Percentiles rank a stretch among this genome's conserved stretches.
Conservation (phyloP, 2,329 filamentous ascomycete species). For the Ophiocordyceps camponoti-saundersi region DNA sequence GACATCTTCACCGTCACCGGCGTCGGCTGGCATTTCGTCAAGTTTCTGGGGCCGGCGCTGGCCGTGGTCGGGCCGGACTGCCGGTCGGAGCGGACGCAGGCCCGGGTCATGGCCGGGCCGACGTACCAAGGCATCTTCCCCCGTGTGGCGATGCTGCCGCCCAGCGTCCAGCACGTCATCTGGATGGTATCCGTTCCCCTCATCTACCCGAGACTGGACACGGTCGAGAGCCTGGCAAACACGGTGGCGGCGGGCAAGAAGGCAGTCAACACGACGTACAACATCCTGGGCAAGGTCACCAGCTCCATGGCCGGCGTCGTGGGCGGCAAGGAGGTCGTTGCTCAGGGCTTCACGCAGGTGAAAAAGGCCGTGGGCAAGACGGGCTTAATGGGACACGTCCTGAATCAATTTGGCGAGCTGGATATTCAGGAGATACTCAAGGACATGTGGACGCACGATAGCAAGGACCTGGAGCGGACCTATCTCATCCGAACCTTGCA, state of each 20-base stretch:
- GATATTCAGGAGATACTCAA: constrained; percentile 87
- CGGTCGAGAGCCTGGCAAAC: constrained; percentile 77
- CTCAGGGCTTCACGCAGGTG: constrained; percentile 81
- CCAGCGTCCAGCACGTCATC: constrained; percentile 88
- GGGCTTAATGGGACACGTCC: constrained; percentile 85
- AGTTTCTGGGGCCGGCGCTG: constrained; percentile 82
- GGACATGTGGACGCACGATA: constrained; percentile 97
- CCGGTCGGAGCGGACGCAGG: constrained; percentile 76
- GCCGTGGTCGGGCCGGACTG: constrained; percentile 84
- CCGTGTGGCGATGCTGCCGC: constrained; percentile 78
- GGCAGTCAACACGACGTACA: constrained; percentile 90
- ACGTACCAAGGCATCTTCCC: constrained; percentile 97
- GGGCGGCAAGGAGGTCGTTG: constrained; percentile 82
- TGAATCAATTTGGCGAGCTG: constrained; percentile 92
- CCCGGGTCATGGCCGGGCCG: constrained; percentile 84
- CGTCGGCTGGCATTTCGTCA: constrained; percentile 97
- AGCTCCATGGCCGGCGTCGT: constrained; percentile 91
- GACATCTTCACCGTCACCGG: constrained; percentile 95
- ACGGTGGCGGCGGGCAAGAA: constrained; percentile 93
- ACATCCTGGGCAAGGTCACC: constrained; percentile 86
- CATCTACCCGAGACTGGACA: constrained; percentile 79
- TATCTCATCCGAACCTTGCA: constrained; percentile 93
- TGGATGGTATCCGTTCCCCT: constrained; percentile 90
- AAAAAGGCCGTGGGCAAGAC: constrained; percentile 95
- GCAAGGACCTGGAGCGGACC: constrained; percentile 90